Base-by-base conservation (phyloP, 1,139 yeast species). In the Hemisphaericaspora xylanilytica region DNA sequence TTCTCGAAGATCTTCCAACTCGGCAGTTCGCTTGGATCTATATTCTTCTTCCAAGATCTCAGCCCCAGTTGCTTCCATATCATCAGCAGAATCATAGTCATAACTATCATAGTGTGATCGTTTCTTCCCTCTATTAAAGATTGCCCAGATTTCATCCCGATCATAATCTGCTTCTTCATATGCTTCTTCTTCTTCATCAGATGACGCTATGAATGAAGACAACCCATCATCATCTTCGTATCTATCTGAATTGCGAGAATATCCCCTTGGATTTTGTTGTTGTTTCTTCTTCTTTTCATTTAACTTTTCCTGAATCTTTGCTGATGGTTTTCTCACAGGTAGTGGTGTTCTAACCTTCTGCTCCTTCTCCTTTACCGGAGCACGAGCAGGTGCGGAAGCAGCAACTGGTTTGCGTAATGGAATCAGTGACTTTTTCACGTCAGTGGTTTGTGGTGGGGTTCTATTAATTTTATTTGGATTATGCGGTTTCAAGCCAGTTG, bases 31-130 rank as follows among this genome's bases (percentile, higher is more conserved):
- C 36, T 80, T 70, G 4, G 96, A 83, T 32, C 76, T 59, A 48
- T 66, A 74, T 59, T 90, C 97, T 55, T 90, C 97, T 39, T 78
- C 86, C 32, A 88, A 65, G 29, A 90, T 79, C 49, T 90, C 96
- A 21, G 81, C 81, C 15, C 96, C 97, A 1, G 94, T 84, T 6
- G 96, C 96, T 56, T 90, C 97, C 97, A 90, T 90, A 53, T 86
- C 95, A 43, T 82, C 87, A 26, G 74, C 73, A 31, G 64, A 69
- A 38, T 81, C 80, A 41, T 80, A 82, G 39, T 80, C 80, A 44
- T 70, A 70, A 31, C 67, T 59, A 27, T 65, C 63, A 45, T 67
- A 68, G 35, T 70, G 63, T 1, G 67, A 53, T 32, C 82, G 62
- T 40, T 73, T 67, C 47, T 73, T 73, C 3, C 89, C 87, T 39